phyloP scores from a whole-genome alignment of 139 green algal genomes.

The Zygnema cylindricum region DNA sequence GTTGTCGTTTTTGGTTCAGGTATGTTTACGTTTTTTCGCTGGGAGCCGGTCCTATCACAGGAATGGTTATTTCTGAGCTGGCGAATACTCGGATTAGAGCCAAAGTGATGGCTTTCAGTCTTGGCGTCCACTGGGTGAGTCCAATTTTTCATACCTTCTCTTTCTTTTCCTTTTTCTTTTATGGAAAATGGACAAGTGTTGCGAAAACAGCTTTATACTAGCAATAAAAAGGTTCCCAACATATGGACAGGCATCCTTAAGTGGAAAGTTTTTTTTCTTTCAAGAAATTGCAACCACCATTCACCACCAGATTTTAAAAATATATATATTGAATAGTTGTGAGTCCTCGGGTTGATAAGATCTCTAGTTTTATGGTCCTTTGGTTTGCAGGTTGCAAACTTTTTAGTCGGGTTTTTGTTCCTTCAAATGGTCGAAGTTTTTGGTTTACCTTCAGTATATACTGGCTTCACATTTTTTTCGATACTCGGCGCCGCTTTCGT shows the following conservation, averaged over 20 bases:
- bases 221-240: no score
- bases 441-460: constrained; percentile 73
- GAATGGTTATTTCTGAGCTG: constrained; percentile 87
- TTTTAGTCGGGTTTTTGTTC: constrained; percentile 83
- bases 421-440: constrained; percentile 68
- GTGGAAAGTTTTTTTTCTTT: no score
- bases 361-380: constrained; percentile 1
- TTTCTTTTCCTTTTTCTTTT: neutral
- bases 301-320: neutral
- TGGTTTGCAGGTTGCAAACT: constrained; percentile 71
- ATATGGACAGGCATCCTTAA: no score
- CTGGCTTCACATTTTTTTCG: no score
- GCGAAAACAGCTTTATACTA: no score
- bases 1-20: no score
- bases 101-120: constrained; percentile 30
- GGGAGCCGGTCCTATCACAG: constrained; percentile 85
- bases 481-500: no score
- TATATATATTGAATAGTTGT: neutral
- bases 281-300: no score
- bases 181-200: no score
- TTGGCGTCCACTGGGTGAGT: constrained; percentile 14
- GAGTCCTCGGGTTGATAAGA: constrained; percentile 10
- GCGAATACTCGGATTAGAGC: constrained; percentile 77
- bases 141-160: neutral
- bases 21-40: constrained; percentile 88